Evolutionary conservation across 1,139 yeast species (phyloP).

Genomic region (Taphrina betulina): DNA sequence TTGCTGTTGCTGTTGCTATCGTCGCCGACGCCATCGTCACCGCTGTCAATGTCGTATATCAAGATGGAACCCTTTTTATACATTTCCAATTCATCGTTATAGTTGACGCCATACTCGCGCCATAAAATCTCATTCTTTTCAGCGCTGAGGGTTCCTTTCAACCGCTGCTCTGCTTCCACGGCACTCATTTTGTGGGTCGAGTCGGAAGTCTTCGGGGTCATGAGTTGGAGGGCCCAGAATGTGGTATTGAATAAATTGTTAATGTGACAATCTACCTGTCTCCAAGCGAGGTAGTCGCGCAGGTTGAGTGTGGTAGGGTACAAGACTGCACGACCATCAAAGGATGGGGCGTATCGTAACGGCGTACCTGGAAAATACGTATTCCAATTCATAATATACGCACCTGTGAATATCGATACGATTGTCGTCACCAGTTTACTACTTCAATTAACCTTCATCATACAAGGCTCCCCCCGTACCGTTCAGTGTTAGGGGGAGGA

Average conservation of each 20-base stretch:
- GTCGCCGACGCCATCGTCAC: background rate
- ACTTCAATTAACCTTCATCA: too few species aligned
- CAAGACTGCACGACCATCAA: constrained; percentile 85
- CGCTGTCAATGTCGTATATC: constrained; percentile 2
- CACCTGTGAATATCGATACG: constrained; percentile 77
- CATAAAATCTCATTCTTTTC: constrained; percentile 89
- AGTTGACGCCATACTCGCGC: constrained; percentile 73
- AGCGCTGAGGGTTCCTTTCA: constrained; percentile 63
- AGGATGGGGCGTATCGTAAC: constrained; percentile 63
- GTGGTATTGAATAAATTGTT: constrained; percentile 90
- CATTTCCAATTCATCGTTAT: constrained; percentile 84
- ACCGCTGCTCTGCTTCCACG: constrained; percentile 66
- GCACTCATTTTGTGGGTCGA: constrained; percentile 45
- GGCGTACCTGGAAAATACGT: constrained; percentile 54
- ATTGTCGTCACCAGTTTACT: constrained; percentile 79
- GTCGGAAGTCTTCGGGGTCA: constrained; percentile 69
- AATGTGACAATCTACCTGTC: constrained; percentile 96
- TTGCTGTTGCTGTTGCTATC: constrained; percentile 33
- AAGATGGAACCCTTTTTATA: constrained; percentile 81
- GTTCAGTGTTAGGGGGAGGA: too few species aligned
- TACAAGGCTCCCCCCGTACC: too few species aligned
- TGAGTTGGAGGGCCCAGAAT: constrained; percentile 79
- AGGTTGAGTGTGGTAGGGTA: constrained; percentile 67
- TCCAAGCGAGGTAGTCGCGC: constrained; percentile 86
- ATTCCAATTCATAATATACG: constrained; percentile 68